These are phyloP conservation scores for Mitragyna speciosa DNA, from an alignment of 257 asterid species.

Conservation along the genomic window DNA sequence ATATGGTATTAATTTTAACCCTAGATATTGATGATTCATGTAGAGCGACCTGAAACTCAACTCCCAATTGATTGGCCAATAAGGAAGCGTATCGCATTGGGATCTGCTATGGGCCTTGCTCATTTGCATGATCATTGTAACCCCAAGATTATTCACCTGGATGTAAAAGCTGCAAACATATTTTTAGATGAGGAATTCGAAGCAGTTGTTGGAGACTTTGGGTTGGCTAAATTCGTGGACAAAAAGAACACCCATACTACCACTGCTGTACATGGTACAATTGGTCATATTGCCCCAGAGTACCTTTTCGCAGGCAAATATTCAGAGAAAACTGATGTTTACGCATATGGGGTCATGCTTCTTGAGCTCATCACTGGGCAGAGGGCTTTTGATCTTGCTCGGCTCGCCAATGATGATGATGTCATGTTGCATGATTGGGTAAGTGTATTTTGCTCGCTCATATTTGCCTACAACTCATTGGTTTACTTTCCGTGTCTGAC, in stretches of 20 bases:
- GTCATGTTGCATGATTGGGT: slow-evolving; percentile 98
- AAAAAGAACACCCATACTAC: slow-evolving; percentile 91
- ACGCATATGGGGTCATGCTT: slow-evolving; percentile 93
- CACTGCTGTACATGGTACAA: slow-evolving; percentile 92
- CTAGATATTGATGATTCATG: slow-evolving; percentile 23
- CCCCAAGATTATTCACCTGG: slow-evolving; percentile 88
- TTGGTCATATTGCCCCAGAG: slow-evolving; percentile 86
- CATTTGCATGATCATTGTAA: slow-evolving; percentile 93
- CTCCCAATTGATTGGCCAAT: slow-evolving; percentile 79
- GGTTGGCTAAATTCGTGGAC: slow-evolving; percentile 94
- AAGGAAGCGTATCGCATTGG: slow-evolving; percentile 72
- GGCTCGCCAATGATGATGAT: slow-evolving; percentile 85
- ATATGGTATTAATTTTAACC: background rate
- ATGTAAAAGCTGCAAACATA: slow-evolving; percentile 86
- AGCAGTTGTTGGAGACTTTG: slow-evolving; percentile 96
- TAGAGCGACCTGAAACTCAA: slow-evolving; percentile 67
- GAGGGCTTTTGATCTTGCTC: slow-evolving; percentile 89
- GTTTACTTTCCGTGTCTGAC: background rate
- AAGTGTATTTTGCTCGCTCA: slow-evolving; percentile 25
- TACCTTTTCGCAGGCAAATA: slow-evolving; percentile 80
- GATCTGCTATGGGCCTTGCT: slow-evolving; percentile 89
- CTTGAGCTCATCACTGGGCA: slow-evolving; percentile 96
- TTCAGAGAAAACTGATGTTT: slow-evolving; percentile 91
- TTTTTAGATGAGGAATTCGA: slow-evolving; percentile 85
- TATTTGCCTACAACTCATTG: background rate